These are phyloP conservation scores for Vaccinium myrtillus DNA, from an alignment of 148 eudicot genomes.

Conservation along the genomic window DNA sequence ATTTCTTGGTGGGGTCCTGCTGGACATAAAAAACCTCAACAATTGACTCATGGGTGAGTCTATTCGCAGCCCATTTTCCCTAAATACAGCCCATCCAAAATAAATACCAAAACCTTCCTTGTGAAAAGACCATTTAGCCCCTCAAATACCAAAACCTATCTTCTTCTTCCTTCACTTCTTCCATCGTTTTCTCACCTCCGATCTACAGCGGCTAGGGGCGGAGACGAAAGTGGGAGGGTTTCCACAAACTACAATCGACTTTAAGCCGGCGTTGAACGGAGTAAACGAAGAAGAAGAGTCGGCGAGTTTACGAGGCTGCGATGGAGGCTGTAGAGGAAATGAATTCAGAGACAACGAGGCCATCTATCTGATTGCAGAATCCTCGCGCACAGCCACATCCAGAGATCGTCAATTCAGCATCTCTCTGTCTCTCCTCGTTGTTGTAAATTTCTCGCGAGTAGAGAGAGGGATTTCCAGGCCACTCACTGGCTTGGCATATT, in stretches of 20 bases:
- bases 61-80: too few species aligned
- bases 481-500: constrained; percentile 6
- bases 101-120: too few species aligned
- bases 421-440: not conserved
- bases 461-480: not conserved
- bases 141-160: too few species aligned
- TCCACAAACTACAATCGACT: constrained; percentile 66
- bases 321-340: constrained; percentile 19
- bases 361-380: constrained; percentile 20
- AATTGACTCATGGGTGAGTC: too few species aligned
- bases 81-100: too few species aligned
- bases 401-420: not conserved
- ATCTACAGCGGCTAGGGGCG: constrained; percentile 71
- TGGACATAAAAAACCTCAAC: too few species aligned
- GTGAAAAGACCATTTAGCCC: too few species aligned
- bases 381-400: constrained; percentile 5
- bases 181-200: too few species aligned
- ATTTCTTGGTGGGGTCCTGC: too few species aligned
- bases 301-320: constrained; percentile 28
- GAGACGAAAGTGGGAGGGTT: constrained; percentile 84
- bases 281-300: constrained; percentile 5
- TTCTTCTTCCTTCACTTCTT: too few species aligned
- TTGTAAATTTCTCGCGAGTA: not conserved
- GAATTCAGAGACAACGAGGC: constrained; percentile 40
- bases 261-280: constrained; percentile 22